Conservation (phyloP, 1,139 yeast species). For the Saccharomycopsis crataegensis region DNA sequence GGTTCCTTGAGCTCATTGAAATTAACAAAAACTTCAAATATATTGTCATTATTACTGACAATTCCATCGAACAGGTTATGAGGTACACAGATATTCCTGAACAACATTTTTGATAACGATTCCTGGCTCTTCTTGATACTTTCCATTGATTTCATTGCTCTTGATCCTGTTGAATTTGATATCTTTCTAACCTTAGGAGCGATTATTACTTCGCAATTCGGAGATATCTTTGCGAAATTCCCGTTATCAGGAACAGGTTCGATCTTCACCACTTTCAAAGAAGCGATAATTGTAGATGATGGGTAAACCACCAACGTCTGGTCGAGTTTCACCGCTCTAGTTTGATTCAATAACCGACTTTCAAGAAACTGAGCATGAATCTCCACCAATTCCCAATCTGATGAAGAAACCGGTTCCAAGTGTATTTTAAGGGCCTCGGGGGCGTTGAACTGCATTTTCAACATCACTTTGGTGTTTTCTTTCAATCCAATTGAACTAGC, state of each 20-base stretch:
- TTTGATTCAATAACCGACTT: constrained; percentile 66
- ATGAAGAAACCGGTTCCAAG: constrained; percentile 67
- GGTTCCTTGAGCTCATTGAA: background rate
- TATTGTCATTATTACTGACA: constrained; percentile 12
- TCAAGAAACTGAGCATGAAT: constrained; percentile 75
- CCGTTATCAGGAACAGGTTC: constrained; percentile 33
- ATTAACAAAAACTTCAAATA: background rate
- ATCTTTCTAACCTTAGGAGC: constrained; percentile 60
- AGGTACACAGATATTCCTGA: constrained; percentile 53
- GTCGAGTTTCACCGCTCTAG: constrained; percentile 60
- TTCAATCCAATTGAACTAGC: constrained; percentile 37
- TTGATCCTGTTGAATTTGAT: constrained; percentile 17
- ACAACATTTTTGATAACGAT: constrained; percentile 35
- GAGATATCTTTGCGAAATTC: constrained; percentile 52
- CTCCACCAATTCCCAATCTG: constrained; percentile 92
- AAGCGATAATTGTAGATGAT: constrained; percentile 56
- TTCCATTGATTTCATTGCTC: constrained; percentile 19
- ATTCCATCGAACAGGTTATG: constrained; percentile 28
- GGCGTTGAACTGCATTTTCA: constrained; percentile 35
- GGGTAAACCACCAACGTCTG: constrained; percentile 70
- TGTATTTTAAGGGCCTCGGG: constrained; percentile 53
- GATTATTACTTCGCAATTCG: constrained; percentile 72
- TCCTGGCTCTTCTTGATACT: constrained; percentile 22
- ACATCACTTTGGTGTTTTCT: constrained; percentile 36
- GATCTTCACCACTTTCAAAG: constrained; percentile 54